Base-by-base conservation (phyloP, 139 green algal species). In the Chlamydomonas urium region DNA sequence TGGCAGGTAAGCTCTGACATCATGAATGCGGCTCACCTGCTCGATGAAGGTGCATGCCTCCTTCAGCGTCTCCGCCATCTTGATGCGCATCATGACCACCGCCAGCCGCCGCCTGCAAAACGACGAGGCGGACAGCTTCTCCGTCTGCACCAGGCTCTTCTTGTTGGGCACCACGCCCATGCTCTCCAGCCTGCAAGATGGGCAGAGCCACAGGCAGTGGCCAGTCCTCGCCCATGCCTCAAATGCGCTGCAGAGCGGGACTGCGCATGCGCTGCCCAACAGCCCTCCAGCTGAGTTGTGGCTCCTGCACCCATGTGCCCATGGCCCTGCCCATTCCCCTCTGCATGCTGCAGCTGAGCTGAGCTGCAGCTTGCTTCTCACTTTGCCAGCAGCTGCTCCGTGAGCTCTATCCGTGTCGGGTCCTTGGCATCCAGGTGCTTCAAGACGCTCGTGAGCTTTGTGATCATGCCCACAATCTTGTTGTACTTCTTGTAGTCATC, bases 401-500 rank as follows among this genome's bases (percentile, higher is more conserved):
- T 99, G 4, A 98, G 79, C 66, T 98, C 87, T 28, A 97, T 94
- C 34, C 96, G 87, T 0, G 81, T 80, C 2, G 77, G 35, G 78
- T 99, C 94, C 8, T 83, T 77, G 0, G 92, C 31, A 57, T 97
- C 93, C 38, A 99, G 83, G 50, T 90, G 79, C 65, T 90, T 90
- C 6, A 95, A 57, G 42, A 92, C 66, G 47, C 72, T 85, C 1
- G 86, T 86, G 14, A 96, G 77, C 77, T 95, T 95, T 28, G 91
- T 97, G 4, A 98, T 77, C 77, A 94, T 87, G 36, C 95, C 95
- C 47, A 79, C 88, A 17, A 97, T 76, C 61, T 92, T 90, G 77
- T 96, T 96, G 76, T 97, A 96, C 74, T 94, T 93, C 50, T 91
- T 96, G 88, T 99, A 99, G 74, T 99, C 96, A 68, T 99, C 96